Conservation (phyloP, 192 early-diverging fungal species). For the Chytriomyces sp. region DNA sequence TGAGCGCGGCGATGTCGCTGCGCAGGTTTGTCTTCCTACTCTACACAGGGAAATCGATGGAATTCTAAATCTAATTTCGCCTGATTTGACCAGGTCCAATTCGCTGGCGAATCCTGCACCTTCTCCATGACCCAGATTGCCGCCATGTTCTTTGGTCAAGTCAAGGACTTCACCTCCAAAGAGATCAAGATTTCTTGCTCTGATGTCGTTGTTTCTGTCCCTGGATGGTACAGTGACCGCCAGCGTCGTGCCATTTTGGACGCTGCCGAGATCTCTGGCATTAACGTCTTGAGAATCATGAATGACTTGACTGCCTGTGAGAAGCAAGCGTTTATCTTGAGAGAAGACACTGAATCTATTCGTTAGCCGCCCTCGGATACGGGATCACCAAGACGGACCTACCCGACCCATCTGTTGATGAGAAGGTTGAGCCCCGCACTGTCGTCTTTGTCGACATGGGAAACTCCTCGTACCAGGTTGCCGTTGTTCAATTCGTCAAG, state of each 20-base stretch:
- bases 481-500: constrained; percentile 91
- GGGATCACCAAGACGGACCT: constrained; percentile 98
- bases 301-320: constrained; percentile 86
- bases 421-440: constrained; percentile 79
- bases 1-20: constrained; percentile 74
- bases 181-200: constrained; percentile 83
- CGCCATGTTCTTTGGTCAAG: constrained; percentile 92
- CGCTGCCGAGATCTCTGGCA: constrained; percentile 82
- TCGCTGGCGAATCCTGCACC: constrained; percentile 70
- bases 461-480: constrained; percentile 82
- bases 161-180: constrained; percentile 83
- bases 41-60: neutral
- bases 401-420: constrained; percentile 69
- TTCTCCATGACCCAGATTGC: constrained; percentile 89
- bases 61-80: neutral
- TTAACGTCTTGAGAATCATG: constrained; percentile 89
- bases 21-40: constrained; percentile 49
- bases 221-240: constrained; percentile 92
- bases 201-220: constrained; percentile 92
- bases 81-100: constrained; percentile 63
- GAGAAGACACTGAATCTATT: neutral
- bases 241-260: constrained; percentile 88
- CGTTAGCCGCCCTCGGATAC: constrained; percentile 83
- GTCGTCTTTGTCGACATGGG: constrained; percentile 95
- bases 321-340: constrained; percentile 17